Evolutionary conservation across 2,329 filamentous ascomycete genomes (phyloP), one percentile per base, ranked within the genome.

Genomic region (Daldinia eschscholtzii): DNA sequence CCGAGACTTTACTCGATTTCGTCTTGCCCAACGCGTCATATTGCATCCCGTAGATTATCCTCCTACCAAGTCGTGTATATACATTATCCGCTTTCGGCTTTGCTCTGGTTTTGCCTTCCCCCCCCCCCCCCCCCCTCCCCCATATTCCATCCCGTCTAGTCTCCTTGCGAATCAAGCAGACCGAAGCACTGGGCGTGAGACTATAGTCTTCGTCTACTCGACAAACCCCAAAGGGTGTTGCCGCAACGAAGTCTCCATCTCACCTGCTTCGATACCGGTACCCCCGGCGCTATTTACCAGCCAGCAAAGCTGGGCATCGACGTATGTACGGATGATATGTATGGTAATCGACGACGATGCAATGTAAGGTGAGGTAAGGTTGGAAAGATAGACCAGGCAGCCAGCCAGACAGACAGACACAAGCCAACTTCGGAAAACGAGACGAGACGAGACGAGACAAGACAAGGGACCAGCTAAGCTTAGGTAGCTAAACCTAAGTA

Each of bases 301-400:
- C 46, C 33, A 33, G 46, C 20, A 2, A 48, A 48, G 44, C 46
- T 33, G 46, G 46, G 46, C 46, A 52, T 52, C 46, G 35, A 39
- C 5, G 35, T 13, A 15, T 30, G 26, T 30, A 35, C 33, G 33
- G 7, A 10, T 33, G 12, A 6, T 28, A 23, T n/a, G 46, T 50
- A 50, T 35, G 33, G 33, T 35, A 35, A 33, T 33, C 30, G 33
- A 35, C 33, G 33, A 35, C 30, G 30, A 35, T 10, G 33, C 33
- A 35, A 35, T 35, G 33, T 10, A 48, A 48, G 44, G 42, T 26
- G 20, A 50, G 23, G 6, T 50, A 30, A 50, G 46, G 46, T 30
- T 9, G 46, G 10, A 50, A 30, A 18, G 7, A 42, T 4, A 18
- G 30, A 33, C 30, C 9, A 33, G 30, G 4, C 30, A 33, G 6